These are phyloP conservation scores for Haplographium delicatum DNA, from an alignment of 495 filamentous ascomycete species.

Conservation along the genomic window DNA sequence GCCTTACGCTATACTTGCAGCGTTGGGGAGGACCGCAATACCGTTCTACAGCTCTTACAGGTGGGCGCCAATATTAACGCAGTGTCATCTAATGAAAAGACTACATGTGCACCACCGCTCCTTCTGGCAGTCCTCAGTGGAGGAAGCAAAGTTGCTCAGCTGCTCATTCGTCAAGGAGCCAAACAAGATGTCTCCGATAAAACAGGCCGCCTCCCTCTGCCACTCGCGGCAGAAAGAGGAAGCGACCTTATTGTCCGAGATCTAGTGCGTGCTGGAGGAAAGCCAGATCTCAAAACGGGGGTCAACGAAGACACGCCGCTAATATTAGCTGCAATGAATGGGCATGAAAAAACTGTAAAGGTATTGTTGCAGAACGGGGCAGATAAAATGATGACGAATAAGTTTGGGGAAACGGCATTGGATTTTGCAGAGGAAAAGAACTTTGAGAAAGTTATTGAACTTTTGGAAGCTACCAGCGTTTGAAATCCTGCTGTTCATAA, in stretches of 20 bases:
- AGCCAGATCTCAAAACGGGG: constrained; percentile 20
- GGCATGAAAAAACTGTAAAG: constrained; percentile 62
- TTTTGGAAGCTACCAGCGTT: constrained; percentile 37
- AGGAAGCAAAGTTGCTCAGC: constrained; percentile 9
- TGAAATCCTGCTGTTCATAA: no score
- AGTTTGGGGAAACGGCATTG: constrained; percentile 48
- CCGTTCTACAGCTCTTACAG: constrained; percentile 23
- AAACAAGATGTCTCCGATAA: constrained; percentile 7
- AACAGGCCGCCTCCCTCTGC: constrained; percentile 2
- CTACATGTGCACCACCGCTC: constrained; percentile 27
- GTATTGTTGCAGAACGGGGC: constrained; percentile 38
- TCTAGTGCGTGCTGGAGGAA: constrained; percentile 7
- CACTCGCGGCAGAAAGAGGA: constrained; percentile 3
- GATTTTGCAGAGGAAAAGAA: constrained; percentile 37
- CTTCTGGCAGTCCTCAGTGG: constrained; percentile 18
- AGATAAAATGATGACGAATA: constrained; percentile 50
- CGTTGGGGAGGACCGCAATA: constrained; percentile 6
- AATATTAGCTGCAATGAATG: constrained; percentile 27
- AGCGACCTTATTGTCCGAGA: constrained; percentile 14
- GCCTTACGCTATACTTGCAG: background rate
- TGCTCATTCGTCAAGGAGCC: constrained; percentile 12
- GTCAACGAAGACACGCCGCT: constrained; percentile 27
- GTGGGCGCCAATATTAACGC: constrained; percentile 30
- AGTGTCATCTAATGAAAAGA: constrained; percentile 18
- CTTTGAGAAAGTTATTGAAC: constrained; percentile 49